Percentiles rank a stretch among this genome's conserved stretches.
Evolutionary conservation across 164 flowering plant species (phyloP).

Genomic region (Kalanchoe fedtschenkoi): DNA sequence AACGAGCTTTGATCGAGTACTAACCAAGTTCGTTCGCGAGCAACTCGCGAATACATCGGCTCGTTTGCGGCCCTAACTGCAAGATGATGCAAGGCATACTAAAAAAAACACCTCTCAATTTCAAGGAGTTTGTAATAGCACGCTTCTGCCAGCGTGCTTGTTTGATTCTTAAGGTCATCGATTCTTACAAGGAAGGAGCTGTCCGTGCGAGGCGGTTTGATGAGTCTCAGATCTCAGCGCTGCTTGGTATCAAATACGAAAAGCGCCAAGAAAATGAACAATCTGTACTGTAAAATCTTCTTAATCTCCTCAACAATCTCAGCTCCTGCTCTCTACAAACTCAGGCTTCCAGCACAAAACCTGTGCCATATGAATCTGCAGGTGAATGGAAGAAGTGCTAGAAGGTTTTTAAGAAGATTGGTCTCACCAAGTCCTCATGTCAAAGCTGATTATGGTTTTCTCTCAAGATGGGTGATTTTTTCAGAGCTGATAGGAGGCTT

Average conservation of each 20-base stretch:
- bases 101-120: constrained; percentile 18
- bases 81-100: constrained; percentile 14
- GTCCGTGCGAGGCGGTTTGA: constrained; percentile 9
- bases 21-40: no score
- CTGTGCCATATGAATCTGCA: not conserved
- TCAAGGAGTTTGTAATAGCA: constrained; percentile 18
- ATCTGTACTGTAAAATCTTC: not conserved
- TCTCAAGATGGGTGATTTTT: no score
- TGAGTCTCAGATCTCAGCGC: not conserved
- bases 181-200: constrained; percentile 9
- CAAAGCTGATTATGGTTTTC: no score
- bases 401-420: not conserved
- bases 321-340: constrained; percentile 1
- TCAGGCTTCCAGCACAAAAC: not conserved
- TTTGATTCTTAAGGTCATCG: constrained; percentile 13
- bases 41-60: no score
- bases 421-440: not conserved
- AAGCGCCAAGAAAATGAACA: not conserved
- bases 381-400: not conserved
- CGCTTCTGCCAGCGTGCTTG: constrained; percentile 16
- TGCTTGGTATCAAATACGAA: not conserved
- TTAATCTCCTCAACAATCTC: not conserved
- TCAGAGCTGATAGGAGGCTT: not conserved
- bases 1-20: no score
- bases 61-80: no score